Evolutionary conservation across 495 filamentous ascomycete genomes (phyloP).

Genomic region (Bacidia gigantensis): DNA sequence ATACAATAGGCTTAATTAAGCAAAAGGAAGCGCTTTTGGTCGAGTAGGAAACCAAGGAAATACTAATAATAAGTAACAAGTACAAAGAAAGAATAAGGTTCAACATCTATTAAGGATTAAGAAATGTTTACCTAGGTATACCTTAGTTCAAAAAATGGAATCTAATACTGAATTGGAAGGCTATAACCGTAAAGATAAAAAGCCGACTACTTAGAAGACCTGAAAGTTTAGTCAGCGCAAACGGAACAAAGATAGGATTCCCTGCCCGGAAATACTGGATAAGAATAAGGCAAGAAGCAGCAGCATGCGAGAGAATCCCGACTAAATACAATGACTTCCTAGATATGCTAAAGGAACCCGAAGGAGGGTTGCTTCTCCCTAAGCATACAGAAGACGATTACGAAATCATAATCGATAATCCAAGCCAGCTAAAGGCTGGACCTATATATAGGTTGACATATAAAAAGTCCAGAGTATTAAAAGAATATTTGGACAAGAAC

Average conservation of each 20-base stretch:
- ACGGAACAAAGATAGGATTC: background rate
- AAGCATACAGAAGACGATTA: background rate
- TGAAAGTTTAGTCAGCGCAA: background rate
- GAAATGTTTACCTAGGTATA: background rate
- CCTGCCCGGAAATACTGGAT: background rate
- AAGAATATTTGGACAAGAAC: conserved; percentile 1
- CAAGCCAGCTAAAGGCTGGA: background rate
- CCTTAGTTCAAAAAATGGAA: background rate
- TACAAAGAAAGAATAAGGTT: background rate
- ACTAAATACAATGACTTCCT: background rate
- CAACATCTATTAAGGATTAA: background rate
- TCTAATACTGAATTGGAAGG: background rate
- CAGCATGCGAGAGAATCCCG: background rate
- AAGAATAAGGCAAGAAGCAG: background rate
- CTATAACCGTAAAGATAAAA: background rate
- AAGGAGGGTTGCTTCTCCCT: background rate
- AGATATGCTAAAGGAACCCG: background rate
- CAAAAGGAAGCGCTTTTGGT: background rate
- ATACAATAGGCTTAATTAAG: background rate
- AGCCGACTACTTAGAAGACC: background rate
- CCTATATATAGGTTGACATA: background rate
- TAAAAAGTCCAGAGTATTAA: background rate
- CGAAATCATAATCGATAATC: background rate
- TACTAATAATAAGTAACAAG: background rate
- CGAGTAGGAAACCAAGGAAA: background rate